Conservation (phyloP, 768 basidiomycete species). For the Heimioporus sp. region DNA sequence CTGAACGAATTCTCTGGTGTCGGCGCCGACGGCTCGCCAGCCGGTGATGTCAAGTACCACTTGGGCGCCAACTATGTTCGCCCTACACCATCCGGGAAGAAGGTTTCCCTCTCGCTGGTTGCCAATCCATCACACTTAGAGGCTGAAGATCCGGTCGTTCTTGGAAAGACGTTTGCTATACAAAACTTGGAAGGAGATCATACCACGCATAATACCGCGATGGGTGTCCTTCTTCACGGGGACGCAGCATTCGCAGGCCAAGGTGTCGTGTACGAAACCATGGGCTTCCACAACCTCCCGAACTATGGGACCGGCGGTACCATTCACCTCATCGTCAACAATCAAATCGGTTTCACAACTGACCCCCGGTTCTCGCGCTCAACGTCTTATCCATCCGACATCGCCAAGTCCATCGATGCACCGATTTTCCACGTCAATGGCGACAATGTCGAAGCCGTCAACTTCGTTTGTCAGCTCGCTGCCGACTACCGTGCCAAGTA, state of each 20-base stretch:
- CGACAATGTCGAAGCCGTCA: conserved; percentile 97
- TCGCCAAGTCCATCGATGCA: conserved; percentile 96
- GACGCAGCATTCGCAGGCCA: conserved; percentile 99
- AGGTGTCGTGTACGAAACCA: conserved; percentile 98
- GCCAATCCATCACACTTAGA: conserved; percentile 99
- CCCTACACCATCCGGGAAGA: conserved; percentile 97
- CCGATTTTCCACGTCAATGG: conserved; percentile 99
- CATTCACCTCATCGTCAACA: conserved; percentile 97
- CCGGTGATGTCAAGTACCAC: conserved; percentile 99
- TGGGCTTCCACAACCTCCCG: conserved; percentile 95
- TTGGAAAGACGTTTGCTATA: conserved; percentile 96
- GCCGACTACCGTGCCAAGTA: conserved; percentile 98
- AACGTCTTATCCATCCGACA: conserved; percentile 96
- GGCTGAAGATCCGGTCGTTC: conserved; percentile 96
- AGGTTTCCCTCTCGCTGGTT: conserved; percentile 94
- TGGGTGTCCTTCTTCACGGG: conserved; percentile 95
- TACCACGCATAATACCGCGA: conserved; percentile 74
- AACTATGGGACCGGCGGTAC: conserved; percentile 97
- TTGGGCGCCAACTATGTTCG: conserved; percentile 98
- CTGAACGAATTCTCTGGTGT: conserved; percentile 92
- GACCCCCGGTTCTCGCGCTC: conserved; percentile 97
- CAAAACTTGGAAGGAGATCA: conserved; percentile 94
- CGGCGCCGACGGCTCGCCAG: conserved; percentile 70
- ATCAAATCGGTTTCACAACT: conserved; percentile 99
- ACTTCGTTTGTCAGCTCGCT: conserved; percentile 96